Evolutionary conservation across 331 rosid genomes (phyloP), one percentile per base, ranked within the genome.

Genomic region (Quercus phellos): DNA sequence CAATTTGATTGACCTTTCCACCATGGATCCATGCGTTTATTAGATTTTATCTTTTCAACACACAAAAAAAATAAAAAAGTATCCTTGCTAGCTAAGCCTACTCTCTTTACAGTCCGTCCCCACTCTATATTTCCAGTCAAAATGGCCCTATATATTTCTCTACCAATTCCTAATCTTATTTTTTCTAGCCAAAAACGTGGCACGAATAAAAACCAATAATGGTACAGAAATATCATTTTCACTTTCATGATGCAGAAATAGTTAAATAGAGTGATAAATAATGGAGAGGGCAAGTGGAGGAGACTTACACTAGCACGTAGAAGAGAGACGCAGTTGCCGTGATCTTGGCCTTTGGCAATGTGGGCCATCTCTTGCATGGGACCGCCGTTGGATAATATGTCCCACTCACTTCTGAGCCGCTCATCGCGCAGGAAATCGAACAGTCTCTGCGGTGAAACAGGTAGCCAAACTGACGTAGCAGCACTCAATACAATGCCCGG

Each of bases 301-400:
- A 70, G n/a, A 67, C 32, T 19, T 84, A 94, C 99, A 77, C 96
- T 83, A 68, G 99, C 95, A 35, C 98, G 79, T 0, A 94, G 87
- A 61, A 94, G 98, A 30, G 98, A 94, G 72, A 94, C 97, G 82
- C 94, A 90, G 74, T 94, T 94, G 88, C 94, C 97, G 16, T 84
- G 98, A 70, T 92, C 93, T 50, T 94, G 98, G 53, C 99, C 99
- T 78, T 94, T 94, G 61, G 99, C 98, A 0, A 94, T 92, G 91
- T 90, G 98, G 73, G 96, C 94, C 98, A 94, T 94, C 83, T 92
- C 99, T 79, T 94, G 98, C 99, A 94, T 94, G 69, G 98, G 99
- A n/a, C 98, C 99, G 17, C 99, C 99, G 19, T 94, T 94, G 29
- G 99, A 94, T 19, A 94, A 87, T 16, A 94, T 92, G 78, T 94